phyloP scores from a whole-genome alignment of 106 monocot species.

The Posidonia australis region DNA sequence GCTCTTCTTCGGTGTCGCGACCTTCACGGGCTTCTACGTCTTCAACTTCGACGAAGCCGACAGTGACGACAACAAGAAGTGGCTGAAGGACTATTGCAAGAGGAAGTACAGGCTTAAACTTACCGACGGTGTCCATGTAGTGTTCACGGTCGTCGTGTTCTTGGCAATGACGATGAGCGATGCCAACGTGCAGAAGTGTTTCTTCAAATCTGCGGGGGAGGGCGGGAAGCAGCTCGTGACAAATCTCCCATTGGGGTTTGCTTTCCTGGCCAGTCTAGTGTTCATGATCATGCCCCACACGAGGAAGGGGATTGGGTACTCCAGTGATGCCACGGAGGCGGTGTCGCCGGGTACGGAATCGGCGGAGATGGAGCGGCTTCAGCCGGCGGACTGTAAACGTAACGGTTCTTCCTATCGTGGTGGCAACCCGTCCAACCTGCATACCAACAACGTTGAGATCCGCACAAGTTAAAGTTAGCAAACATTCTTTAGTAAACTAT shows the following conservation, averaged over 20 bases:
- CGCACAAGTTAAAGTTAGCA: too few relatives aligned
- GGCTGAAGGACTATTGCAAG: neutral
- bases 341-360: neutral
- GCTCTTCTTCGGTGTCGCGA: constrained; percentile 49
- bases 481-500: too few relatives aligned
- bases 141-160: constrained; percentile 4
- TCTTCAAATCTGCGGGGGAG: neutral
- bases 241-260: constrained; percentile 4
- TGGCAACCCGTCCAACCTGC: too few relatives aligned
- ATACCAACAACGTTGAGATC: too few relatives aligned
- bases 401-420: too few relatives aligned
- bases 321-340: neutral
- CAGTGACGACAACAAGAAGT: neutral
- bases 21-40: constrained; percentile 30
- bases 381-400: too few relatives aligned
- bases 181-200: neutral
- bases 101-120: neutral
- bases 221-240: constrained; percentile 4
- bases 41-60: constrained; percentile 11
- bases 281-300: constrained; percentile 4
- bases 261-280: constrained; percentile 4
- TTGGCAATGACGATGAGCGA: neutral
- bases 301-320: constrained; percentile 6
- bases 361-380: neutral
- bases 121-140: constrained; percentile 2